Evolutionary conservation across 108 stramenopile genomes (phyloP).

Genomic region (Pseudonitzschia delicatissima): DNA sequence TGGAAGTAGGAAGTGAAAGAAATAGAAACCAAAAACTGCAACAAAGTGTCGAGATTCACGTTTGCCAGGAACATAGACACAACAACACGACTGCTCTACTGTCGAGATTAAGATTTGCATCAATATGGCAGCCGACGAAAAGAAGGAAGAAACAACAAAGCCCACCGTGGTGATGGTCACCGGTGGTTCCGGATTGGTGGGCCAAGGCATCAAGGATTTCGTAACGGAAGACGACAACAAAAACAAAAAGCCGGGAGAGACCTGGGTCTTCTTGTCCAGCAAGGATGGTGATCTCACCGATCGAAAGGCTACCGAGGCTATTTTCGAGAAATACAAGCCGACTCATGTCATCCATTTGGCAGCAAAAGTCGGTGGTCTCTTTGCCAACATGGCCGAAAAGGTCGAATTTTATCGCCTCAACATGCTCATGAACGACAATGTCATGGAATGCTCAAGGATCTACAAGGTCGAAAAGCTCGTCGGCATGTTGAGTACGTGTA

Average conservation of each 20-base stretch:
- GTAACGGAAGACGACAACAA: conserved; percentile 39
- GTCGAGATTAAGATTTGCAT: no score
- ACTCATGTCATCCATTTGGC: conserved; percentile 99
- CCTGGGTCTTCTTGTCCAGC: conserved; percentile 75
- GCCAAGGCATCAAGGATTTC: conserved; percentile 87
- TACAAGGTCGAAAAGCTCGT: conserved; percentile 97
- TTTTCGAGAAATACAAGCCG: conserved; percentile 93
- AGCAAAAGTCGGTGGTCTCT: conserved; percentile 97
- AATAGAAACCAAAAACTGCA: no score
- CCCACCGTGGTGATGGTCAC: conserved; percentile 86
- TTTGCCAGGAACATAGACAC: no score
- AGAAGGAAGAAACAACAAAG: conserved; percentile 5
- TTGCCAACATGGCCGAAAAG: conserved; percentile 89
- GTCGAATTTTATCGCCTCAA: conserved; percentile 99
- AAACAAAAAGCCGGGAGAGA: conserved; percentile 47
- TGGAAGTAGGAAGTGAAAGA: no score
- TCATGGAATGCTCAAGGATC: conserved; percentile 93
- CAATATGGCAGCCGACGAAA: not conserved
- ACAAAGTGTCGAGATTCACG: no score
- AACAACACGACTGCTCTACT: no score
- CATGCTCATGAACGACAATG: conserved; percentile 95
- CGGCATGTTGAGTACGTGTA: conserved; percentile 95
- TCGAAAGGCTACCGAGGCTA: conserved; percentile 75
- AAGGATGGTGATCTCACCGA: conserved; percentile 88
- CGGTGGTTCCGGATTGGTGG: conserved; percentile 96